A percentile compares a stretch with the other conserved stretches of the same genome.
phyloP scores from a whole-genome alignment of 2,329 filamentous ascomycete species.

The Tolypocladium capitatum region DNA sequence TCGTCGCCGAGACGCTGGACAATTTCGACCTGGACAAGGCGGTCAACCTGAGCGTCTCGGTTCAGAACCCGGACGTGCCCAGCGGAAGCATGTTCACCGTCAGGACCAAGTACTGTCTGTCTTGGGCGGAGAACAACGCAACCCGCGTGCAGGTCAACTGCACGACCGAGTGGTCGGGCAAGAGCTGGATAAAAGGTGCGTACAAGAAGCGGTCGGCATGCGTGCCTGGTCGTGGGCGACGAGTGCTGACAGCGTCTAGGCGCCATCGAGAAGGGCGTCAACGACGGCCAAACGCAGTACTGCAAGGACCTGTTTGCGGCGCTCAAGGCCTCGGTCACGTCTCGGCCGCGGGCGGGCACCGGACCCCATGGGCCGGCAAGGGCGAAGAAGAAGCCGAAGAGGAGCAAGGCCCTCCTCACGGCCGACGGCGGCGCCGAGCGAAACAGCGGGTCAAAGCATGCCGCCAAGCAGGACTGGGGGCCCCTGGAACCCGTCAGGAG shows the following conservation, averaged over 20 bases:
- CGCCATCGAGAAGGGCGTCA: slow-evolving; percentile 90
- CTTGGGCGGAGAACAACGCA: slow-evolving; percentile 77
- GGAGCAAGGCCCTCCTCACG: slow-evolving; percentile 31
- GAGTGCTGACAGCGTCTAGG: slow-evolving; percentile 33
- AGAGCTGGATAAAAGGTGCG: slow-evolving; percentile 93
- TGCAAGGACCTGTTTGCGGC: slow-evolving; percentile 66
- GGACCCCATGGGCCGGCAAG: slow-evolving; percentile 34
- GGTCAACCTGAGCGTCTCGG: slow-evolving; percentile 68
- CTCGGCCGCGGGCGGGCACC: slow-evolving; percentile 41
- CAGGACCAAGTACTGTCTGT: slow-evolving; percentile 89
- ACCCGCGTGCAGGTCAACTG: slow-evolving; percentile 82
- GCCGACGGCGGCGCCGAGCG: slow-evolving; percentile 26
- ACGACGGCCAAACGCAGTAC: slow-evolving; percentile 75
- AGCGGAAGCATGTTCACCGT: slow-evolving; percentile 83
- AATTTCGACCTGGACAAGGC: slow-evolving; percentile 76
- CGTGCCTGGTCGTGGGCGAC: background rate
- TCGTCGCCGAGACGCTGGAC: slow-evolving; percentile 76
- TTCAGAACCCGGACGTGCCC: slow-evolving; percentile 87
- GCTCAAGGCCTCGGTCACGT: slow-evolving; percentile 59
- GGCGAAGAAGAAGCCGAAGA: slow-evolving; percentile 50
- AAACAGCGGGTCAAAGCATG: slow-evolving; percentile 26
- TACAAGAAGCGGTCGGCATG: background rate
- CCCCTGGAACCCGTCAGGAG: slow-evolving; percentile 64
- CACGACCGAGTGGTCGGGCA: slow-evolving; percentile 88
- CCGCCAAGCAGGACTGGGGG: slow-evolving; percentile 52